A percentile compares a stretch with the other conserved stretches of the same genome.
Conservation (phyloP, 192 early-diverging fungal species). For the Backusella mclennaniae region DNA sequence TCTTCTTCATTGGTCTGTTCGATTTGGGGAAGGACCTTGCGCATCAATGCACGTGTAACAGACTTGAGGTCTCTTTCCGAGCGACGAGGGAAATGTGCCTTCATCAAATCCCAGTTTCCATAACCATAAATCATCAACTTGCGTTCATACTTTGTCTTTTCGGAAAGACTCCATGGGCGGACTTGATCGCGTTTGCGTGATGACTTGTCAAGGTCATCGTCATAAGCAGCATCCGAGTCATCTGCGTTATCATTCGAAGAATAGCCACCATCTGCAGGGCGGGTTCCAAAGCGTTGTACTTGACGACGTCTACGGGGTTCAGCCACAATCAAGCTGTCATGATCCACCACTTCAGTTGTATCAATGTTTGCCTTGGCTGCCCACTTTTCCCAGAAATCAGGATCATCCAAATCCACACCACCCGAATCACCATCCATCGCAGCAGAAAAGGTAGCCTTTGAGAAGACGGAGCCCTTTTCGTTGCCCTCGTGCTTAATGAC, state of each 20-base stretch:
- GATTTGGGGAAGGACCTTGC: conserved; percentile 49
- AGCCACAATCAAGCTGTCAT: conserved; percentile 66
- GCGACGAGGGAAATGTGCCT: conserved; percentile 53
- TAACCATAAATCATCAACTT: conserved; percentile 65
- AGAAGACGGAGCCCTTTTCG: conserved; percentile 76
- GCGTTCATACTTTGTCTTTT: conserved; percentile 56
- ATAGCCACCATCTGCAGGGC: conserved; percentile 35
- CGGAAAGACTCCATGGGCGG: conserved; percentile 51
- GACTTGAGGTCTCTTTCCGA: conserved; percentile 58
- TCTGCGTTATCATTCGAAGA: conserved; percentile 47
- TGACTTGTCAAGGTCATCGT: conserved; percentile 38
- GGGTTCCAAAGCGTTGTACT: conserved; percentile 49
- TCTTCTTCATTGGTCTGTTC: conserved; percentile 53
- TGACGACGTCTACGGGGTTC: conserved; percentile 67
- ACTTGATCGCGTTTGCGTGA: conserved; percentile 38
- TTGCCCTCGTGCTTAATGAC: conserved; percentile 75
- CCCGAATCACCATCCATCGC: conserved; percentile 27
- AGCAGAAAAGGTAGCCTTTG: conserved; percentile 78
- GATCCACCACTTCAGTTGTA: conserved; percentile 49
- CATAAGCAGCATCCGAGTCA: conserved; percentile 45
- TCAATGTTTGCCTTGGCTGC: conserved; percentile 74
- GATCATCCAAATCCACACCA: conserved; percentile 79
- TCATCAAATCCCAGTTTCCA: conserved; percentile 65
- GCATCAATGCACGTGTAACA: conserved; percentile 50
- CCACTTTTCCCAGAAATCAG: conserved; percentile 90